These are phyloP conservation scores for Collybiopsis luxurians DNA, from an alignment of 768 basidiomycete genomes.

Conservation along the genomic window DNA sequence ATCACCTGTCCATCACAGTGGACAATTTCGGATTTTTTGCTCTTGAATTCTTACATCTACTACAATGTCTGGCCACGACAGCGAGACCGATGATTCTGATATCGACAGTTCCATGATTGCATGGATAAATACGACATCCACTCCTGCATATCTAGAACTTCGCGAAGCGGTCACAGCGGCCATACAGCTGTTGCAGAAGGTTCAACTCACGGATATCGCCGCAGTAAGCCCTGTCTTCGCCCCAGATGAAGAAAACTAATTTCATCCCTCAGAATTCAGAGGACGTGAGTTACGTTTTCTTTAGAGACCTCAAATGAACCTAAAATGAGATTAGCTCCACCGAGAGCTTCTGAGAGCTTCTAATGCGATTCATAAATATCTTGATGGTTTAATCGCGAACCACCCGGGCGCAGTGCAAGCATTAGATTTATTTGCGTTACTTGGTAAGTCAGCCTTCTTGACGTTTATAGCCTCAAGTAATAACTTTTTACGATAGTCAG, in stretches of 20 bases:
- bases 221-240: background rate
- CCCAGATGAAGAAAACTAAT: background rate
- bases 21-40: background rate
- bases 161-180: background rate
- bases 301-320: background rate
- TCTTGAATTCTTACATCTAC: background rate
- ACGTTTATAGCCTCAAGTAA: background rate
- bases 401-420: background rate
- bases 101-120: conserved; percentile 2
- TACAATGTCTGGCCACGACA: background rate
- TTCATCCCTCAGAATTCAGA: background rate
- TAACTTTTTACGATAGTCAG: conserved; percentile 20
- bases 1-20: background rate
- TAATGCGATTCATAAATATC: conserved; percentile 16
- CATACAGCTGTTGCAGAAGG: background rate
- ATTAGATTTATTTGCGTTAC: background rate
- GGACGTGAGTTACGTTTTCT: background rate
- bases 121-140: background rate
- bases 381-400: conserved; percentile 14
- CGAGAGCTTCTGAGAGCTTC: conserved; percentile 18
- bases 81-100: conserved; percentile 4
- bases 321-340: conserved; percentile 5
- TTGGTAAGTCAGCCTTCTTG: background rate
- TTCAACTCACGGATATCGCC: background rate
- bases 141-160: background rate